Percentiles rank a stretch among this genome's conserved stretches.
These are phyloP conservation scores for Naganishia friedmannii DNA, from an alignment of 768 basidiomycete species.

Conservation along the genomic window DNA sequence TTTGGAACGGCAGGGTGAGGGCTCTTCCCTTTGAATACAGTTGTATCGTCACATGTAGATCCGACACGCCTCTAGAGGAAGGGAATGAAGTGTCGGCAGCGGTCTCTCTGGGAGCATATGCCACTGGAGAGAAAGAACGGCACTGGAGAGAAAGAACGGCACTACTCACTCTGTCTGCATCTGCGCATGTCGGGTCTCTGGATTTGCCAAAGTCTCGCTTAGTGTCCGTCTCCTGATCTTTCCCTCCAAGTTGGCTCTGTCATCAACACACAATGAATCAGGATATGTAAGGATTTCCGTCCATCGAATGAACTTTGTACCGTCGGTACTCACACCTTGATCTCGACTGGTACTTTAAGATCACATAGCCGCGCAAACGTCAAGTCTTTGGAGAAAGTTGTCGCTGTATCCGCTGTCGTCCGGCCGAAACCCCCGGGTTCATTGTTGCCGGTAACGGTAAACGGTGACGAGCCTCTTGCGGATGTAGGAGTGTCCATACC, in stretches of 20 bases:
- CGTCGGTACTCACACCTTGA: constrained; percentile 50
- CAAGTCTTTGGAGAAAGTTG: constrained; percentile 70
- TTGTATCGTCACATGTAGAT: constrained; percentile 89
- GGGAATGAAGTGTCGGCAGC: background rate
- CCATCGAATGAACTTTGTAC: no score
- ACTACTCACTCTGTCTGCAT: constrained; percentile 64
- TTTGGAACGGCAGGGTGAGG: constrained; percentile 83
- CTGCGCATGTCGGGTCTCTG: constrained; percentile 77
- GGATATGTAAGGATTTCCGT: no score
- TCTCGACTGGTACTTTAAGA: constrained; percentile 77
- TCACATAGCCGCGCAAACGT: constrained; percentile 88
- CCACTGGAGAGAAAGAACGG: constrained; percentile 28
- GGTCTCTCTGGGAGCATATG: no score
- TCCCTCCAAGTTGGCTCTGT: constrained; percentile 64
- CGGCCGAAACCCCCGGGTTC: background rate
- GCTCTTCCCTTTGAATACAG: constrained; percentile 90
- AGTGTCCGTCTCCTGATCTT: constrained; percentile 67
- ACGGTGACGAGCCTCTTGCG: constrained; percentile 2
- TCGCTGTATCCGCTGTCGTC: constrained; percentile 10
- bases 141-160: constrained; percentile 31
- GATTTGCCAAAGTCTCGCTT: constrained; percentile 76
- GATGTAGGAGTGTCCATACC: constrained; percentile 21
- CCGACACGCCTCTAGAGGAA: constrained; percentile 69
- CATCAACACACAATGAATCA: background rate
- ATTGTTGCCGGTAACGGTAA: background rate